Evolutionary conservation across 768 basidiomycete genomes (phyloP), one percentile per base, ranked within the genome.

Genomic region (Russula lepida): DNA sequence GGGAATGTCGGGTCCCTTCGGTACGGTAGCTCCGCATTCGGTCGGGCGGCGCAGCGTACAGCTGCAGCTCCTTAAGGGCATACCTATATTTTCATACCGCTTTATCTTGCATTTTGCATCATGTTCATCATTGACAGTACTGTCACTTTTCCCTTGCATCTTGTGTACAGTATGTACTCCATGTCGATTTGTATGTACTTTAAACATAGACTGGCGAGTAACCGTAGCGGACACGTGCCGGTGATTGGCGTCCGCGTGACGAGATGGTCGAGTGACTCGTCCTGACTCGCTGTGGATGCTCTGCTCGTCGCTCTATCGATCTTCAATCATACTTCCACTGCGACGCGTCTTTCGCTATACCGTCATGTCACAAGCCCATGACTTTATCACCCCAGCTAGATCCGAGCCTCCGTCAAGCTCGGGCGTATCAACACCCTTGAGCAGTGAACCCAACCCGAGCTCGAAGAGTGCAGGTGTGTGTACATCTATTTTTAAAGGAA

Each of bases 401-500:
- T 54, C 51, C 2, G 37, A 54, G 33, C 54, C 65, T 48, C 39
- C 59, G n/a, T 43, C 41, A 43, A 21, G n/a, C n/a, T 52, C 69
- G 23, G 64, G 59, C 6, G 33, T 51, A 13, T 53, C 56, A 41
- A 58, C 60, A 19, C 57, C 61, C 3, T 37, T 44, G 5, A 17
- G 48, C 43, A 41, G n/a, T 21, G 63, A 61, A 33, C 49, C 67
- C 6, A 64, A 41, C 17, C 57, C 66, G 23, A 72, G 58, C 32
- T 72, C 78, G 2, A 79, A 80, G 65, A 77, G 66, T 52, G 75
- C 77, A 63, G 78, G 79, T 72, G 41, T 52, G 73, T 72, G 37
- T 53, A 55, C 49, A 21, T 8, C 13, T 0, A n/a, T 13, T 25
- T 15, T 3, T 4, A 43, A 43, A 33, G 23, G 21, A 19, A 21